Evolutionary conservation across 805 yeast genomes (phyloP).

Genomic region (Isabelozyma pseudorhagii): DNA sequence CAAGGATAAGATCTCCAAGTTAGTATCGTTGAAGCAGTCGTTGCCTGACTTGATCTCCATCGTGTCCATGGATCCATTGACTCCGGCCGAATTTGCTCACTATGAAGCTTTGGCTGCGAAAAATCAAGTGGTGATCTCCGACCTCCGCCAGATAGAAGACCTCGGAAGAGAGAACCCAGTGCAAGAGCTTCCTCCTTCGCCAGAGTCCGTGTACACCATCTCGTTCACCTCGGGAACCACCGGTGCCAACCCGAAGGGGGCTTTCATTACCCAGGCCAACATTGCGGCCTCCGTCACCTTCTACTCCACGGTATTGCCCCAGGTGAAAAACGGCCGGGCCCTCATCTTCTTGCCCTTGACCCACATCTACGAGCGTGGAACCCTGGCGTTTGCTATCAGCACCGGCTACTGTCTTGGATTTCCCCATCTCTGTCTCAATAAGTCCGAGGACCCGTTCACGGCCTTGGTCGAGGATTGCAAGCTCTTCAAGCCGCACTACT

Average conservation of each 20-base stretch:
- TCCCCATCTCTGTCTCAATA: conserved; percentile 17
- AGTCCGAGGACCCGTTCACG: conserved; percentile 16
- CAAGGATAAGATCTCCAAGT: conserved; percentile 10
- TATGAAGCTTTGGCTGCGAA: not conserved
- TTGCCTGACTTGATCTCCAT: conserved; percentile 16
- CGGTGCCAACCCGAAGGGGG: conserved; percentile 68
- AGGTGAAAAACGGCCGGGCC: conserved; percentile 4
- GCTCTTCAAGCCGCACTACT: conserved; percentile 22
- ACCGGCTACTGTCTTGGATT: conserved; percentile 28
- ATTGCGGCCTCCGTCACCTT: conserved; percentile 46
- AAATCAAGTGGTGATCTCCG: conserved; percentile 19
- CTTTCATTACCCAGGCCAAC: conserved; percentile 50
- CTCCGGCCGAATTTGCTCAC: conserved; percentile 5
- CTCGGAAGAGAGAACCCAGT: conserved; percentile 29
- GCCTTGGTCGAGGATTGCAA: conserved; percentile 29
- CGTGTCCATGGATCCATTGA: conserved; percentile 22
- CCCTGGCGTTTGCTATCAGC: conserved; percentile 15
- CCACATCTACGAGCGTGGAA: conserved; percentile 33
- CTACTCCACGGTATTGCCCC: conserved; percentile 22
- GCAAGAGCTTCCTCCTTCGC: conserved; percentile 43
- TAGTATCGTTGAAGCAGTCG: conserved; percentile 10
- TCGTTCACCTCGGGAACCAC: conserved; percentile 78
- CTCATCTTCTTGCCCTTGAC: conserved; percentile 34
- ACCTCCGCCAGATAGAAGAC: conserved; percentile 28
- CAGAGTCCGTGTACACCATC: conserved; percentile 52